Conservation (phyloP, 2,329 filamentous ascomycete genomes). For the Trichoderma koningii region DNA sequence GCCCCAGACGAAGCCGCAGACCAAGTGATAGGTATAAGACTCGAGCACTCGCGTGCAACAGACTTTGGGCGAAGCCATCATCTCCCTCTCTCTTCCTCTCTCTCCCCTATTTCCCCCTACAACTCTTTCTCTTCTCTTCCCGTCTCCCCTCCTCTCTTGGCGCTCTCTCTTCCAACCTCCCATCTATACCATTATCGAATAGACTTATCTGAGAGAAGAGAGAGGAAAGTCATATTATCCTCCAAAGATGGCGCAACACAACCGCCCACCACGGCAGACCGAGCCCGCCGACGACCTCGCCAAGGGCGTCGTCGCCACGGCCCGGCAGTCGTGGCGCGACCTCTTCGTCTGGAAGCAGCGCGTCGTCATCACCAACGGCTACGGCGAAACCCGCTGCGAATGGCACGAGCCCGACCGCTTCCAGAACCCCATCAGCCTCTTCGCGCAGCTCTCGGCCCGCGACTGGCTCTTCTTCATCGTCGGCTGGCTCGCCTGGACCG, state of each 20-base stretch:
- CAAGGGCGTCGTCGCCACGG: conserved; percentile 64
- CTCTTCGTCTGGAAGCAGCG: conserved; percentile 75
- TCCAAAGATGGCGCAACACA: conserved; percentile 1
- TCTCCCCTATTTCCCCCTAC: no score
- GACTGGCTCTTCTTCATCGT: conserved; percentile 78
- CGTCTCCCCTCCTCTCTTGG: background rate
- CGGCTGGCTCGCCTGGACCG: conserved; percentile 74
- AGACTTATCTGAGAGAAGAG: background rate
- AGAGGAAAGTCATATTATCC: no score
- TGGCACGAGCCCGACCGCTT: conserved; percentile 69
- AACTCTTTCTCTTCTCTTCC: background rate
- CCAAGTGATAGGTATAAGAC: background rate
- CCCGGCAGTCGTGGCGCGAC: conserved; percentile 64
- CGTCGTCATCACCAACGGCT: conserved; percentile 64
- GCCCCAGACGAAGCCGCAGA: no score
- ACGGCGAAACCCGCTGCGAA: conserved; percentile 66
- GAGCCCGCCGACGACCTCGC: conserved; percentile 67
- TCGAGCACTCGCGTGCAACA: no score
- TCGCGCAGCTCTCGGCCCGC: conserved; percentile 62
- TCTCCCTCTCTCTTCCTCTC: no score
- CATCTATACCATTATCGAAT: background rate
- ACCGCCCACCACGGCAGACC: conserved; percentile 31
- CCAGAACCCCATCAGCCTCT: conserved; percentile 69
- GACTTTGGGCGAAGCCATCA: no score
- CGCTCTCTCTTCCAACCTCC: background rate